phyloP scores from a whole-genome alignment of 1,139 yeast genomes.

The Magnusiomyces suaveolens region DNA sequence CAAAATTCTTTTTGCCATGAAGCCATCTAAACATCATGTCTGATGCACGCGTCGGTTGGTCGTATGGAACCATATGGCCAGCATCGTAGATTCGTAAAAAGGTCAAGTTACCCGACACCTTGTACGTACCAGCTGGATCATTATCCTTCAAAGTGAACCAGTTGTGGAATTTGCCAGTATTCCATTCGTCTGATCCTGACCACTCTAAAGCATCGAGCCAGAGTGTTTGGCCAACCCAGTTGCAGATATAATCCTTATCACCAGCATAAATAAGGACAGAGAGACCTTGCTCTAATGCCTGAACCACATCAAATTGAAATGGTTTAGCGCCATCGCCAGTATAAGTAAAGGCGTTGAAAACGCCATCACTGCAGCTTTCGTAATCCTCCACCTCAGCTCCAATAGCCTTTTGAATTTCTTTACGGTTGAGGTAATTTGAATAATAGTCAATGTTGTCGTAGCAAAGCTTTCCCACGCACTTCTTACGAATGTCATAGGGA shows the following conservation, averaged over 20 bases:
- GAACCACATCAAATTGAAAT: conserved; percentile 51
- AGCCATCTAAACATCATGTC: not conserved
- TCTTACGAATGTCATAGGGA: conserved; percentile 56
- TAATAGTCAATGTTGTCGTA: conserved; percentile 49
- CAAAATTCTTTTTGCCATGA: not conserved
- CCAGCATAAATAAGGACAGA: conserved; percentile 83
- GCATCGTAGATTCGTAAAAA: conserved; percentile 53
- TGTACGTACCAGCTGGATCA: conserved; percentile 41
- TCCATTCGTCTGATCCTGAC: conserved; percentile 37
- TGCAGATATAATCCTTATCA: conserved; percentile 81
- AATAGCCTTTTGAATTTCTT: conserved; percentile 53
- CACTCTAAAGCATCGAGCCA: conserved; percentile 66
- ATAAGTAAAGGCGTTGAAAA: conserved; percentile 45
- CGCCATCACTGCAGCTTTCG: conserved; percentile 48
- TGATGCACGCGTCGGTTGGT: conserved; percentile 42
- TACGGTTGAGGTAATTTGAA: conserved; percentile 50
- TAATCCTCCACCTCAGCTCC: conserved; percentile 50
- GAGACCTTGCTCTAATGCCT: conserved; percentile 47
- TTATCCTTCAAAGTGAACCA: conserved; percentile 36
- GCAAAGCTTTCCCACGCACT: conserved; percentile 49
- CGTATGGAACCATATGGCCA: conserved; percentile 62
- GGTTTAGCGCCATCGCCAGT: conserved; percentile 59
- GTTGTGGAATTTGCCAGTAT: conserved; percentile 25
- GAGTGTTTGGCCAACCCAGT: conserved; percentile 79
- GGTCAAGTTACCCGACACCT: conserved; percentile 45